Evolutionary conservation across 169 alveolate species (phyloP).

Genomic region (Babesia sp.): DNA sequence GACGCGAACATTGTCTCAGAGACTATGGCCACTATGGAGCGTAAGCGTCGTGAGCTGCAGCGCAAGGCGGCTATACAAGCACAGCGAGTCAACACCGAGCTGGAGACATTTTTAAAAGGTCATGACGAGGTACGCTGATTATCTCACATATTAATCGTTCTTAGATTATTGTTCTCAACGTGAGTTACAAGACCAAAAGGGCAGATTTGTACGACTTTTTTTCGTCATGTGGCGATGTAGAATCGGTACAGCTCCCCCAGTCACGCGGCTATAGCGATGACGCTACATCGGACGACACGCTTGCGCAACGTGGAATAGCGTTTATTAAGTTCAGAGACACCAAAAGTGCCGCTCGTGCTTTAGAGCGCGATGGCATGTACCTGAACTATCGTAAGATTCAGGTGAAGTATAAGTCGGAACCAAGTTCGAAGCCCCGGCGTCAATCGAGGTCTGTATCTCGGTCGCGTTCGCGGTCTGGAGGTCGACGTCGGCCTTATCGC

Average conservation of each 20-base stretch:
- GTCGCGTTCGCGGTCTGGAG: neutral
- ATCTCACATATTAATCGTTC: neutral
- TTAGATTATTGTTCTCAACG: conserved; percentile 31
- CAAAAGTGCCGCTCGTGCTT: conserved; percentile 26
- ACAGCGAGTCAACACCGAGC: conserved; percentile 2
- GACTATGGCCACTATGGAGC: neutral
- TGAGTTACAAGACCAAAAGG: conserved; percentile 44
- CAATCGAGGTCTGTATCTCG: neutral
- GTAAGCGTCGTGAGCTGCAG: conserved; percentile 8
- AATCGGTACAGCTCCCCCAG: conserved; percentile 32
- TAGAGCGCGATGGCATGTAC: conserved; percentile 42
- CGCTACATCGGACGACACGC: conserved; percentile 15
- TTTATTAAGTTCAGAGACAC: conserved; percentile 27
- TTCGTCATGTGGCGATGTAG: conserved; percentile 30
- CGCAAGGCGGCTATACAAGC: conserved; percentile 4
- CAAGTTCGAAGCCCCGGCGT: neutral
- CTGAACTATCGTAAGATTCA: conserved; percentile 34
- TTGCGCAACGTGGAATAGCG: conserved; percentile 38
- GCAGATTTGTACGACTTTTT: conserved; percentile 42
- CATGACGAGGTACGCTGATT: conserved; percentile 7
- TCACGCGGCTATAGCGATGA: conserved; percentile 12
- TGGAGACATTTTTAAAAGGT: conserved; percentile 33
- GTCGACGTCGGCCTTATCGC: neutral
- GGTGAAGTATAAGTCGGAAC: conserved; percentile 22
- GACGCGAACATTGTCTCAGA: conserved; percentile 3